Evolutionary conservation across 495 filamentous ascomycete genomes (phyloP).

Genomic region (Penicillium atrosanguineum): DNA sequence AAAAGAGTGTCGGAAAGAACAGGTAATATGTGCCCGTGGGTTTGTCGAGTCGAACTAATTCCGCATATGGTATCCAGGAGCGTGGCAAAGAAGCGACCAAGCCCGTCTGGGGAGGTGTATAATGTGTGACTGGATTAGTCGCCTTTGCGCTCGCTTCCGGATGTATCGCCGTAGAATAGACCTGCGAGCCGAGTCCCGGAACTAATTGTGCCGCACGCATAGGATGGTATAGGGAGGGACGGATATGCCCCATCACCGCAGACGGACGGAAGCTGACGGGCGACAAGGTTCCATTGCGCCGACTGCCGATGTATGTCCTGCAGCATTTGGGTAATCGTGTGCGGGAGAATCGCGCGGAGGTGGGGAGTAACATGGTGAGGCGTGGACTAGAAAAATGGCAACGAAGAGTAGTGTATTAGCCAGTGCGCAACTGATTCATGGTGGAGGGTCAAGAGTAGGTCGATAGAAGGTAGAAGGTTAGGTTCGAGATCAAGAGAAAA

Average conservation of each 20-base stretch:
- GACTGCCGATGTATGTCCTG: slow-evolving; percentile 1
- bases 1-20: slow-evolving; percentile 92
- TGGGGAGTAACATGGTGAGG: slow-evolving; percentile 1
- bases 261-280: neutral
- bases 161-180: slow-evolving; percentile 9
- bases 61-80: slow-evolving; percentile 87
- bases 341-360: slow-evolving; percentile 2
- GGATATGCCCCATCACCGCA: neutral
- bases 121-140: slow-evolving; percentile 36
- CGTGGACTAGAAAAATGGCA: neutral
- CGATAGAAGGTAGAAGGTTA: neutral
- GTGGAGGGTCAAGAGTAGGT: neutral
- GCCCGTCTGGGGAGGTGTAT: slow-evolving; percentile 69
- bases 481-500: slow-evolving; percentile 1
- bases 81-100: slow-evolving; percentile 72
- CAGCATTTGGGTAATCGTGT: slow-evolving; percentile 5
- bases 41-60: slow-evolving; percentile 90
- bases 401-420: neutral
- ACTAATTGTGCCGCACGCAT: neutral
- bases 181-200: slow-evolving; percentile 7
- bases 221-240: neutral
- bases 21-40: slow-evolving; percentile 94
- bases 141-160: slow-evolving; percentile 1
- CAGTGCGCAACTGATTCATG: neutral
- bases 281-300: slow-evolving; percentile 1